A percentile compares a stretch with the other conserved stretches of the same genome.
These are phyloP conservation scores for Exophiala mesophila DNA, from an alignment of 2,329 filamentous ascomycete species.

Conservation along the genomic window DNA sequence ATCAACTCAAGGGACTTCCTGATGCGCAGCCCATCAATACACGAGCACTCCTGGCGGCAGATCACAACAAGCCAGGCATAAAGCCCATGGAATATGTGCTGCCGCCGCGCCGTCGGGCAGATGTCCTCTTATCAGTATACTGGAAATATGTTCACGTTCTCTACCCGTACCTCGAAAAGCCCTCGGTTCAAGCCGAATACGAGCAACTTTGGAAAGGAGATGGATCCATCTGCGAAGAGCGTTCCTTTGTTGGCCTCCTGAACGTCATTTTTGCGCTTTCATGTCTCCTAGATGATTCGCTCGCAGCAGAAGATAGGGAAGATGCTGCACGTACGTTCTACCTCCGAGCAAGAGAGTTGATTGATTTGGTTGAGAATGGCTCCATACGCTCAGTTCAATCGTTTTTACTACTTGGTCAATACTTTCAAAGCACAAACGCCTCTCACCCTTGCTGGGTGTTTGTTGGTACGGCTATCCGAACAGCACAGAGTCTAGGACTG, in stretches of 20 bases:
- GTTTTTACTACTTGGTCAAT: conserved; percentile 45
- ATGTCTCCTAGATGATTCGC: conserved; percentile 41
- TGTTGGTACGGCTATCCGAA: conserved; percentile 43
- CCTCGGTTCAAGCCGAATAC: conserved; percentile 38
- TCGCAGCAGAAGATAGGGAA: conserved; percentile 38
- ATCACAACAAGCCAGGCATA: conserved; percentile 21
- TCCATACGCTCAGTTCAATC: conserved; percentile 45
- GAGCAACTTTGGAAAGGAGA: conserved; percentile 39
- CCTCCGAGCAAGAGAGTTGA: conserved; percentile 38
- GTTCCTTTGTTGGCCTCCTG: conserved; percentile 42
- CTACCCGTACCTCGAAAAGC: conserved; percentile 43
- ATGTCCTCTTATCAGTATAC: conserved; percentile 43
- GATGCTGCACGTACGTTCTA: conserved; percentile 41
- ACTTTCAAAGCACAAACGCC: conserved; percentile 46
- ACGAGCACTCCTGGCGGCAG: conserved; percentile 24
- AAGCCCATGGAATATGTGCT: conserved; percentile 35
- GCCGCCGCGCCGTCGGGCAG: conserved; percentile 43
- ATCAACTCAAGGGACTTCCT: conserved; percentile 29
- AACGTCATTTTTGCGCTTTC: conserved; percentile 47
- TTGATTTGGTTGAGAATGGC: conserved; percentile 41
- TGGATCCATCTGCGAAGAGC: conserved; percentile 36
- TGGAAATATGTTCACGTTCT: conserved; percentile 46
- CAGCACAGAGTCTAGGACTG: conserved; percentile 45
- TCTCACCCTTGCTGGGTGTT: conserved; percentile 49
- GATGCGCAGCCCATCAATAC: conserved; percentile 17